These are phyloP conservation scores for Phytophthora citricola DNA, from an alignment of 352 stramenopile species.

Conservation along the genomic window DNA sequence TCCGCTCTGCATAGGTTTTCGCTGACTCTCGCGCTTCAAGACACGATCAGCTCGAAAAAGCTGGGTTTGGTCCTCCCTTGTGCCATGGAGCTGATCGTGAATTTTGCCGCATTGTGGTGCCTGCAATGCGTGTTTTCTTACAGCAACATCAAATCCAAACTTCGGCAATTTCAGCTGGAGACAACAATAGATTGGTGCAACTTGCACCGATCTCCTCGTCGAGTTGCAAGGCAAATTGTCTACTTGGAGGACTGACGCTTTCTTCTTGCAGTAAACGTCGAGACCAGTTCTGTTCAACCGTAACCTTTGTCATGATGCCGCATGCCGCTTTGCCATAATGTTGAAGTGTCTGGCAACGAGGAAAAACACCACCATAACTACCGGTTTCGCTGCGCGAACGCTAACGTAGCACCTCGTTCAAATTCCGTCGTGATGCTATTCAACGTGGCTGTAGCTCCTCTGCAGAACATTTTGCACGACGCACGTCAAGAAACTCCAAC, in stretches of 20 bases:
- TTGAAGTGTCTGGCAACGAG: slow-evolving; percentile 27
- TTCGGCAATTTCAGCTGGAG: slow-evolving; percentile 9
- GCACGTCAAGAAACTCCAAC: not conserved
- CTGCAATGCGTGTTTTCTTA: slow-evolving; percentile 4
- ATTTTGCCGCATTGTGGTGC: slow-evolving; percentile 8
- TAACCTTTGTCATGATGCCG: too few relatives aligned
- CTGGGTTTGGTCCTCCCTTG: slow-evolving; percentile 16
- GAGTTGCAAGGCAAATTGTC: not conserved
- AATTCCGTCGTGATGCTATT: not conserved
- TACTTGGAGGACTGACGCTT: too few relatives aligned
- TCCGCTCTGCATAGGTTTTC: not conserved
- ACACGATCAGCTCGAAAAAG: not conserved
- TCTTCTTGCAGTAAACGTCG: too few relatives aligned
- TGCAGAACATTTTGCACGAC: not conserved
- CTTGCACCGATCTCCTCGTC: not conserved
- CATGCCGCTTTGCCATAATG: slow-evolving; percentile 2
- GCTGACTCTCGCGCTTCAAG: slow-evolving; percentile 18
- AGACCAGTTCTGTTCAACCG: too few relatives aligned
- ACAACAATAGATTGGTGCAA: not conserved
- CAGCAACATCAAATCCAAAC: slow-evolving; percentile 4
- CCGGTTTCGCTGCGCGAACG: slow-evolving; percentile 23
- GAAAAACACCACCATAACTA: not conserved
- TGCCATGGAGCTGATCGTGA: slow-evolving; percentile 12
- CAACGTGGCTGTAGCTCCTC: slow-evolving; percentile 3
- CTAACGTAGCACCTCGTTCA: not conserved